Conservation (phyloP, 2,329 filamentous ascomycete genomes). For the Penicillium decumbens region DNA sequence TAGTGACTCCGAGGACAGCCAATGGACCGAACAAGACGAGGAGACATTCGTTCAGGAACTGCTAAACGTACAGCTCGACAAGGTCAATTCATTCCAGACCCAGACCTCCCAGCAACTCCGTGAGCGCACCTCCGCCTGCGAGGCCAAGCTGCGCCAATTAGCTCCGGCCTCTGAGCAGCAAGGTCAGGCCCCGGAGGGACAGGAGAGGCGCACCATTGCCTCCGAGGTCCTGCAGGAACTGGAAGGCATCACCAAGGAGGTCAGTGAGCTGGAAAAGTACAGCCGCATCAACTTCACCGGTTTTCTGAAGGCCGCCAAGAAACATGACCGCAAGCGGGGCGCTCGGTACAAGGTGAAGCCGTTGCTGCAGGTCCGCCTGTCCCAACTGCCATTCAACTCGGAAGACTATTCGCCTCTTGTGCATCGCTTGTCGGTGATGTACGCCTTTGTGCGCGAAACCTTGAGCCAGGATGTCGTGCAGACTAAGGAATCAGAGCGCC, state of each 20-base stretch:
- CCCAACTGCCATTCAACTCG: slow-evolving; percentile 88
- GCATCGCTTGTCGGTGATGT: slow-evolving; percentile 87
- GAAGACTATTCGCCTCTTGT: slow-evolving; percentile 89
- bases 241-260: slow-evolving; percentile 81
- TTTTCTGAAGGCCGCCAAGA: slow-evolving; percentile 97
- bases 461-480: slow-evolving; percentile 51
- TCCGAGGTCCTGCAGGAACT: slow-evolving; percentile 73
- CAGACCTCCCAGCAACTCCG: slow-evolving; percentile 75
- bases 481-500: slow-evolving; percentile 48
- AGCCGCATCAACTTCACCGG: slow-evolving; percentile 96
- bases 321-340: slow-evolving; percentile 92
- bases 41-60: slow-evolving; percentile 90
- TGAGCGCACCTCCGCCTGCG: slow-evolving; percentile 69
- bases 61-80: slow-evolving; percentile 89
- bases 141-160: slow-evolving; percentile 59
- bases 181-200: slow-evolving; percentile 36
- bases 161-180: slow-evolving; percentile 38
- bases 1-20: slow-evolving; percentile 52
- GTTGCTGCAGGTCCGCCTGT: slow-evolving; percentile 82
- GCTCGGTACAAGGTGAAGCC: slow-evolving; percentile 82
- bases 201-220: slow-evolving; percentile 50
- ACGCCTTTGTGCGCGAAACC: slow-evolving; percentile 85
- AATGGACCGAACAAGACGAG: slow-evolving; percentile 93
- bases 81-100: slow-evolving; percentile 85
- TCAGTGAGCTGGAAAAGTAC: slow-evolving; percentile 90